A percentile compares a stretch with the other conserved stretches of the same genome.
Evolutionary conservation across 441 rosid genomes (phyloP).

Genomic region (Populus tomentosa): DNA sequence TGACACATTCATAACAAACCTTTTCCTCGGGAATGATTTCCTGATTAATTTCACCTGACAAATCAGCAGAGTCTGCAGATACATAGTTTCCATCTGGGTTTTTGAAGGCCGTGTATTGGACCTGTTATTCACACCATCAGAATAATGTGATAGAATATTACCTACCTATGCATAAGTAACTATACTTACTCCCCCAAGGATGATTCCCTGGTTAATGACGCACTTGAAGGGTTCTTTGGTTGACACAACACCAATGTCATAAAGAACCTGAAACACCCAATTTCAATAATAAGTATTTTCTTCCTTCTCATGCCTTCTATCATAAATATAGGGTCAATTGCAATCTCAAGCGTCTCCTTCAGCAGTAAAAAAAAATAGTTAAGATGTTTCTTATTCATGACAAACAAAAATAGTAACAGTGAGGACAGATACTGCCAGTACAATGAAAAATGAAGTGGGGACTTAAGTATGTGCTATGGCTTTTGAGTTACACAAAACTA

Average conservation of each 20-base stretch:
- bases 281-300: constrained; percentile 9
- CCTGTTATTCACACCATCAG: constrained; percentile 51
- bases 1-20: constrained; percentile 39
- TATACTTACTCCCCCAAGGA: constrained; percentile 87
- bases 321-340: not conserved
- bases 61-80: constrained; percentile 57
- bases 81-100: constrained; percentile 64
- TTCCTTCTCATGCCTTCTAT: not conserved
- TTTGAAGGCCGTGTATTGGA: constrained; percentile 78
- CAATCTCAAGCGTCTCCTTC: constrained; percentile 9
- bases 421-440: not conserved
- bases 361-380: not conserved
- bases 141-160: constrained; percentile 7
- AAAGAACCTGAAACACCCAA: constrained; percentile 60
- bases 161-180: constrained; percentile 8
- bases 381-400: not conserved
- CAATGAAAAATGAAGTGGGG: not conserved
- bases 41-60: constrained; percentile 43
- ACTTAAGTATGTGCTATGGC: not conserved
- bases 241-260: constrained; percentile 88
- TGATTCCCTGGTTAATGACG: constrained; percentile 97
- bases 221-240: constrained; percentile 95
- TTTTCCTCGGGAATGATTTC: constrained; percentile 63
- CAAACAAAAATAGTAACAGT: not conserved
- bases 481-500: not conserved